Conservation (phyloP, 1,284 basidiomycete species). For the Abortiporus biennis region DNA sequence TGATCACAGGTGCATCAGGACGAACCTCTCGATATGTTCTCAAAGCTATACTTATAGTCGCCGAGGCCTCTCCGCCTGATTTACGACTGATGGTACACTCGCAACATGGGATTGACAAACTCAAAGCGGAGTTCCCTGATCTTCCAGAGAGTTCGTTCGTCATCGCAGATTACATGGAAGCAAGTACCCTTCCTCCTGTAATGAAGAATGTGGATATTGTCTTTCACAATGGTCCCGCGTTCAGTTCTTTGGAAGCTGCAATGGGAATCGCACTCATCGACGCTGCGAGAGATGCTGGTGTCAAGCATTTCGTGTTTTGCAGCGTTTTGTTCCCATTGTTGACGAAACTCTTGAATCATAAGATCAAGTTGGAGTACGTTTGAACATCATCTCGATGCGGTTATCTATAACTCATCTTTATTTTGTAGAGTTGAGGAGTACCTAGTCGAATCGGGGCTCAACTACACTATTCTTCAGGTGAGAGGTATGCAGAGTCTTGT, state of each 20-base stretch:
- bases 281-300: slow-evolving; percentile 27
- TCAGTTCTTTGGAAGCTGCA: slow-evolving; percentile 22
- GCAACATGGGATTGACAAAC: slow-evolving; percentile 12
- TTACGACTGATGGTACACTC: slow-evolving; percentile 24
- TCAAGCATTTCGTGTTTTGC: slow-evolving; percentile 34
- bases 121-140: slow-evolving; percentile 13
- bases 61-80: slow-evolving; percentile 9
- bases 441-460: slow-evolving; percentile 26
- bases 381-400: background rate
- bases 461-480: slow-evolving; percentile 28
- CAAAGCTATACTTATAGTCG: slow-evolving; percentile 18
- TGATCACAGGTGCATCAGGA: slow-evolving; percentile 26
- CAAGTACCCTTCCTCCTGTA: slow-evolving; percentile 20
- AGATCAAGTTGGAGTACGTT: slow-evolving; percentile 24
- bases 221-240: slow-evolving; percentile 26
- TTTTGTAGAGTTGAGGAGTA: slow-evolving; percentile 26
- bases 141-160: slow-evolving; percentile 18
- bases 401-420: background rate
- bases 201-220: slow-evolving; percentile 21
- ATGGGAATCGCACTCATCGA: slow-evolving; percentile 33
- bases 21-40: slow-evolving; percentile 25
- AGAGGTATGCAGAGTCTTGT: background rate
- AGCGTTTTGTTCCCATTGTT: slow-evolving; percentile 27
- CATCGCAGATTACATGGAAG: slow-evolving; percentile 25
- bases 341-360: slow-evolving; percentile 27